Conservation (phyloP, 352 stramenopile species). For the Phytopythium montanum region DNA sequence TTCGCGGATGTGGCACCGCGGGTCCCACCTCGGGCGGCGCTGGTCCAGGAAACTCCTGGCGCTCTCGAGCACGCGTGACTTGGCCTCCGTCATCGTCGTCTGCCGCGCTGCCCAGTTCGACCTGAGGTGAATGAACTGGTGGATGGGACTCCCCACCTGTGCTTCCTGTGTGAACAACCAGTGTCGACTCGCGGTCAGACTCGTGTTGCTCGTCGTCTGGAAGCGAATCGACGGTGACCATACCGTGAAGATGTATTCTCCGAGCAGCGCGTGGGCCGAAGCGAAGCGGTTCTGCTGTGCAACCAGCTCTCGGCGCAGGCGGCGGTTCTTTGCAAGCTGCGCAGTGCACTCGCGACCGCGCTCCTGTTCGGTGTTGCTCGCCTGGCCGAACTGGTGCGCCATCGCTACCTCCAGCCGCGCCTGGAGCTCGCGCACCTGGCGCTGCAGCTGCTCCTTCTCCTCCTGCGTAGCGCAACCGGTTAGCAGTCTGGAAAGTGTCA, state of each 20-base stretch:
- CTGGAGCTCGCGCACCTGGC: conserved; percentile 24
- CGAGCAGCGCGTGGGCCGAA: conserved; percentile 28
- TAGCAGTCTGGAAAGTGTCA: background rate
- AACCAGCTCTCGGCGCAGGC: conserved; percentile 23
- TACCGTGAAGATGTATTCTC: conserved; percentile 34
- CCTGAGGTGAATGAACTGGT: conserved; percentile 22
- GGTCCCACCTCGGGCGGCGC: conserved; percentile 19
- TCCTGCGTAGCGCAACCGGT: conserved; percentile 10
- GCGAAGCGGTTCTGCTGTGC: conserved; percentile 24
- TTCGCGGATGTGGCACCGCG: conserved; percentile 25
- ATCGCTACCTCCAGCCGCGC: conserved; percentile 25
- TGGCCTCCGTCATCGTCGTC: conserved; percentile 15
- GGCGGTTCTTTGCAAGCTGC: conserved; percentile 19
- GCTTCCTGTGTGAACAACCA: conserved; percentile 20
- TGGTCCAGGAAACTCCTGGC: conserved; percentile 23
- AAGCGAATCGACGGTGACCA: background rate
- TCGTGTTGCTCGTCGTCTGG: background rate
- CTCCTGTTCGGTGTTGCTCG: conserved; percentile 12
- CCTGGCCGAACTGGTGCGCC: conserved; percentile 11
- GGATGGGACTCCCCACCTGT: conserved; percentile 25
- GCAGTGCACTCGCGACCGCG: conserved; percentile 19
- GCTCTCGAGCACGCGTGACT: conserved; percentile 18
- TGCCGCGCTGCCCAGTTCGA: conserved; percentile 18
- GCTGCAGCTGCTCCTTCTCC: conserved; percentile 27
- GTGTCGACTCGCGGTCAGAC: background rate